These are phyloP conservation scores for Rosellinia necatrix DNA, from an alignment of 2,329 filamentous ascomycete species.

Conservation along the genomic window DNA sequence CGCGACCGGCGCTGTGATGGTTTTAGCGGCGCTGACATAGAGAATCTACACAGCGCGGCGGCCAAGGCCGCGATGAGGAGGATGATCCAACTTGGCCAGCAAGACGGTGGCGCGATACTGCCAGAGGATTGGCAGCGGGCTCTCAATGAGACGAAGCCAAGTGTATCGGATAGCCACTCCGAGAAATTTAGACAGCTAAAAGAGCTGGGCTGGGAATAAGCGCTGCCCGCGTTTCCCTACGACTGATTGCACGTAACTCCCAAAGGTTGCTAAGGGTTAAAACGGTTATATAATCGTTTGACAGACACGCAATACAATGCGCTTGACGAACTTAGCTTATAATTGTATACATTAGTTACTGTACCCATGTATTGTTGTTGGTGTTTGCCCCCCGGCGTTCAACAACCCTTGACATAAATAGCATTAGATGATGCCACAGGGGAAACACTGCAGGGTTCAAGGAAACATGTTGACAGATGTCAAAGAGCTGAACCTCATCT, in stretches of 20 bases:
- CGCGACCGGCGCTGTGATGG: conserved; percentile 69
- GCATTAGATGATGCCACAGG: too few species aligned
- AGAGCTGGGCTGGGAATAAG: conserved; percentile 38
- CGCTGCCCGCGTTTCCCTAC: background rate
- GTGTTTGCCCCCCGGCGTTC: too few species aligned
- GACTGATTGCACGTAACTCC: background rate
- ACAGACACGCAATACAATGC: too few species aligned
- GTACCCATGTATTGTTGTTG: too few species aligned
- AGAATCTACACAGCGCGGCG: conserved; percentile 51
- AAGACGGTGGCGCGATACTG: conserved; percentile 35
- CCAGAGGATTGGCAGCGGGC: conserved; percentile 59
- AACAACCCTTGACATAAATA: too few species aligned
- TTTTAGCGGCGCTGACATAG: conserved; percentile 74
- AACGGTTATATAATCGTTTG: too few species aligned
- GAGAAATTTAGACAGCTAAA: conserved; percentile 49
- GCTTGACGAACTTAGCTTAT: too few species aligned
- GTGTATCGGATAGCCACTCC: conserved; percentile 50
- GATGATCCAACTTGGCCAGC: conserved; percentile 23
- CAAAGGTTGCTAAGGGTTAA: background rate
- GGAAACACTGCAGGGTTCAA: too few species aligned
- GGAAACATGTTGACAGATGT: too few species aligned
- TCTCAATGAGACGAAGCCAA: conserved; percentile 53
- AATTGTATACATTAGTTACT: too few species aligned
- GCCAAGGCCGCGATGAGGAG: conserved; percentile 37
- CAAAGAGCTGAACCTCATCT: too few species aligned